A percentile compares a stretch with the other conserved stretches of the same genome.
Evolutionary conservation across 78 protist genomes (phyloP).

Genomic region (Bigelowiella natans): DNA sequence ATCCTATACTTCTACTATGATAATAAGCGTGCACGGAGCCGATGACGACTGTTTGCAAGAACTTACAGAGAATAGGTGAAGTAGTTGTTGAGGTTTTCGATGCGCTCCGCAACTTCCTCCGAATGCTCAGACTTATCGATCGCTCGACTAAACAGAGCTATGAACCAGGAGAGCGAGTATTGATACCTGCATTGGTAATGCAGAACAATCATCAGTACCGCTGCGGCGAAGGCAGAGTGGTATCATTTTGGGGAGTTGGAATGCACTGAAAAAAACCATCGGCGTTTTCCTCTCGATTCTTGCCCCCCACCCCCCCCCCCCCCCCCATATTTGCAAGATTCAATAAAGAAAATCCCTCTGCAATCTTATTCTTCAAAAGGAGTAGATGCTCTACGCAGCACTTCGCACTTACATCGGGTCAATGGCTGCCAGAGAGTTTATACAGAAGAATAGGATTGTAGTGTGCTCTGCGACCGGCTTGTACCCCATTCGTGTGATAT

Average conservation of each 20-base stretch:
- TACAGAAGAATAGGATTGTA: conserved; percentile 44
- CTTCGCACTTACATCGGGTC: conserved; percentile 62
- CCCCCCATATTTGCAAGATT: too few relatives aligned
- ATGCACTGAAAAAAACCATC: too few relatives aligned
- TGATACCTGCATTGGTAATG: too few relatives aligned
- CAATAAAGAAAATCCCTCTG: not conserved
- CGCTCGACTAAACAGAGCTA: conserved; percentile 7
- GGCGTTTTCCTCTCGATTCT: too few relatives aligned
- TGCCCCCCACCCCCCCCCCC: too few relatives aligned
- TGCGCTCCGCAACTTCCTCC: conserved; percentile 17
- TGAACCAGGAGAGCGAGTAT: conserved; percentile 67
- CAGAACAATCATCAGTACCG: too few relatives aligned
- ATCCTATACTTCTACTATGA: too few relatives aligned
- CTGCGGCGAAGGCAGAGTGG: too few relatives aligned
- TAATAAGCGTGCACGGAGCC: too few relatives aligned
- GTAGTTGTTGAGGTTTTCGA: conserved; percentile 5
- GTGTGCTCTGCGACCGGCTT: conserved; percentile 43
- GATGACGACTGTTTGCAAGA: too few relatives aligned
- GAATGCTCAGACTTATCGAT: conserved; percentile 14
- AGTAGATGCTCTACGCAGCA: conserved; percentile 41
- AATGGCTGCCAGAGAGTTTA: conserved; percentile 30
- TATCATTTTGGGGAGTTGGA: too few relatives aligned
- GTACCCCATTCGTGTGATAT: conserved; percentile 39
- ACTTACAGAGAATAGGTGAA: conserved; percentile 25
- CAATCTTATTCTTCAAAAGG: not conserved